These are phyloP conservation scores for Acidiella bohemica DNA, from an alignment of 495 filamentous ascomycete genomes.

Conservation along the genomic window DNA sequence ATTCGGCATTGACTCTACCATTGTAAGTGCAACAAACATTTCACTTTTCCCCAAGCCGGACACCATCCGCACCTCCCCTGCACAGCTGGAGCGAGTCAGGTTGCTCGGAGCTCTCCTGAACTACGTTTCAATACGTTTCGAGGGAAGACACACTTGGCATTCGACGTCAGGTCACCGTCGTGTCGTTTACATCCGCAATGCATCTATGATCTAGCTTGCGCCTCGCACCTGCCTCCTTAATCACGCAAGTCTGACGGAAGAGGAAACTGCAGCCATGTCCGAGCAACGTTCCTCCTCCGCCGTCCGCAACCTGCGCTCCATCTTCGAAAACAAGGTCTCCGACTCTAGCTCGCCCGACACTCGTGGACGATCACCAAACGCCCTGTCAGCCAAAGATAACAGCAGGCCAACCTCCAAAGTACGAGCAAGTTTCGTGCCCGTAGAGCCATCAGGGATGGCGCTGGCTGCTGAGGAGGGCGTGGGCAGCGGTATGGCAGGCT, in stretches of 20 bases:
- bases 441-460: constrained; percentile 35
- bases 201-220: neutral
- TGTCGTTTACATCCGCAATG: neutral
- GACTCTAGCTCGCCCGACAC: constrained; percentile 43
- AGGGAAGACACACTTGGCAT: neutral
- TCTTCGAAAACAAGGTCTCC: constrained; percentile 59
- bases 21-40: neutral
- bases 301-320: constrained; percentile 65
- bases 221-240: neutral
- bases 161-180: neutral
- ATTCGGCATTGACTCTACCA: too few relatives aligned
- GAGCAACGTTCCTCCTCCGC: constrained; percentile 31
- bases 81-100: neutral
- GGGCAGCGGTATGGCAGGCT: constrained; percentile 7
- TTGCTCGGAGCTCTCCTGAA: neutral
- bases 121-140: too few relatives aligned
- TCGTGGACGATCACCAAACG: constrained; percentile 59
- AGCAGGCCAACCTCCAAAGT: constrained; percentile 59
- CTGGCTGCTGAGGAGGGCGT: constrained; percentile 15
- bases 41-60: neutral
- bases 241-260: too few relatives aligned
- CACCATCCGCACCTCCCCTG: neutral
- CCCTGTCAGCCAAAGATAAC: constrained; percentile 28
- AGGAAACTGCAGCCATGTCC: constrained; percentile 20
- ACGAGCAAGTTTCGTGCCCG: constrained; percentile 69